Conservation (phyloP, 2,329 filamentous ascomycete species). For the Aplosporella prunicola region DNA sequence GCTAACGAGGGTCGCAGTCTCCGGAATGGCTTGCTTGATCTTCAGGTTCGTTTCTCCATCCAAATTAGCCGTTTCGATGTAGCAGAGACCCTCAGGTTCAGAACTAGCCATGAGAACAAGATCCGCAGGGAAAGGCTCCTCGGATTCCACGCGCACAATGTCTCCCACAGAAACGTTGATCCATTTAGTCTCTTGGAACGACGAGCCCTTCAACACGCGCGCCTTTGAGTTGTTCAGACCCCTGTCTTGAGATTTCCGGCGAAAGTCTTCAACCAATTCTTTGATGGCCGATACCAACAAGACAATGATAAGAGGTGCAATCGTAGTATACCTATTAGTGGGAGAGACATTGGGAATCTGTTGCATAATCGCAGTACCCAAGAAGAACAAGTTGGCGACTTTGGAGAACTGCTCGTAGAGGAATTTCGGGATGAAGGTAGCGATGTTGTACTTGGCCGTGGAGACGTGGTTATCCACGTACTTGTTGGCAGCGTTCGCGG, state of each 20-base stretch:
- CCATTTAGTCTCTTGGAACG: conserved; percentile 84
- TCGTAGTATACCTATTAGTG: conserved; percentile 92
- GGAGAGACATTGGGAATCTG: conserved; percentile 93
- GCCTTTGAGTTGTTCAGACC: conserved; percentile 82
- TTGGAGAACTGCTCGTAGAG: conserved; percentile 98
- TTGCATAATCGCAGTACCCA: conserved; percentile 89
- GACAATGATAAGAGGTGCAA: conserved; percentile 84
- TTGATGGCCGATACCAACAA: conserved; percentile 91
- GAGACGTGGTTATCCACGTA: conserved; percentile 96
- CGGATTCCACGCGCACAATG: conserved; percentile 84
- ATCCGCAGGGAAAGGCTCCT: conserved; percentile 91
- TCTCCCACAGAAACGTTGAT: conserved; percentile 89
- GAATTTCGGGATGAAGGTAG: conserved; percentile 93
- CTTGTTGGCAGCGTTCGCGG: conserved; percentile 79
- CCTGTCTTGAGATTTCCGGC: conserved; percentile 77
- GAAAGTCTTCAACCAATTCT: conserved; percentile 87
- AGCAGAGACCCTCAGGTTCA: conserved; percentile 93
- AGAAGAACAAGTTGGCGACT: conserved; percentile 98
- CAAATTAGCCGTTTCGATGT: conserved; percentile 96
- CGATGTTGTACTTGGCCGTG: conserved; percentile 91
- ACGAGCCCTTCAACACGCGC: conserved; percentile 70
- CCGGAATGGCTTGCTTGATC: conserved; percentile 93
- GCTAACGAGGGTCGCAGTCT: conserved; percentile 81
- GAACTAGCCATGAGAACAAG: conserved; percentile 87
- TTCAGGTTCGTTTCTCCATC: conserved; percentile 98